Conservation (phyloP, 306 rosid species). For the Begonia peltatifolia region DNA sequence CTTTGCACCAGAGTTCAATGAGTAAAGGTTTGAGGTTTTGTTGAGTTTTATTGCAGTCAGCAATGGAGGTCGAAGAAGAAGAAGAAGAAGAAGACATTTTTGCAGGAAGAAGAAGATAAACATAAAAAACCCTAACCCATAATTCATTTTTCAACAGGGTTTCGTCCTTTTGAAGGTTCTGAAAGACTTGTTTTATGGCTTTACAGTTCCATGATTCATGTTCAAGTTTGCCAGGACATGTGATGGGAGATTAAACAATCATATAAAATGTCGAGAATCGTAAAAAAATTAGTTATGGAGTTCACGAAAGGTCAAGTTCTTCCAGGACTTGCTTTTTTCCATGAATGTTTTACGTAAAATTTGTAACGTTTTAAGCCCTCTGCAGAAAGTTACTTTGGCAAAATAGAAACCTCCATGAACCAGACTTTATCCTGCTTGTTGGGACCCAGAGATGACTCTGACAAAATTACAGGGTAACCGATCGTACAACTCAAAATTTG, state of each 20-base stretch:
- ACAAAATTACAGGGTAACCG: no score
- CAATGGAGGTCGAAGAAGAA: not conserved
- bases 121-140: not conserved
- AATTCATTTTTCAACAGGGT: not conserved
- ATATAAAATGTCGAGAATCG: not conserved
- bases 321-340: not conserved
- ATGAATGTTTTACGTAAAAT: not conserved
- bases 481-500: no score
- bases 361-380: not conserved
- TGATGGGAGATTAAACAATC: not conserved
- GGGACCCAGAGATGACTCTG: no score
- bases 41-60: conserved; percentile 1
- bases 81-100: conserved; percentile 13
- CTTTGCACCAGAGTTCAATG: conserved; percentile 12
- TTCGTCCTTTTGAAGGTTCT: not conserved
- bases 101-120: not conserved
- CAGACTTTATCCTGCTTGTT: no score
- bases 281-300: not conserved
- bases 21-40: conserved; percentile 6
- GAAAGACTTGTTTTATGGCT: not conserved
- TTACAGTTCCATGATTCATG: conserved; percentile 5
- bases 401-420: not conserved
- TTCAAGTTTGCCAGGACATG: conserved; percentile 1
- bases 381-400: not conserved
- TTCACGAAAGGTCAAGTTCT: not conserved